Percentiles rank a stretch among this genome's conserved stretches.
Evolutionary conservation across 495 filamentous ascomycete genomes (phyloP).

Genomic region (Aspergillus conjunctus): DNA sequence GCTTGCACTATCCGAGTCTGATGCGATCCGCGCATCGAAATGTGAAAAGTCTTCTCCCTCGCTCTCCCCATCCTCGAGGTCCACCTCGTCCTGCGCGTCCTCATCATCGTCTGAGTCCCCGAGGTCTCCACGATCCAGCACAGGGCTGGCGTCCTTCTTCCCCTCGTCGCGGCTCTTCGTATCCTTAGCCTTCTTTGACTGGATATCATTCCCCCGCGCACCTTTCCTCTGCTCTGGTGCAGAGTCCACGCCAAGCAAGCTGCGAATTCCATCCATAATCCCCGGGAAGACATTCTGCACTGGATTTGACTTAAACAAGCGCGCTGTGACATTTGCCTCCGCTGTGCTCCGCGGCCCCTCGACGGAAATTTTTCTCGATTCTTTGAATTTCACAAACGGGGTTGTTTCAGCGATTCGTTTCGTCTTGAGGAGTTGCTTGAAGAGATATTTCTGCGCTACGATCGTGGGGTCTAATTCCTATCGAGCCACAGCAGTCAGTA

Average conservation of each 20-base stretch:
- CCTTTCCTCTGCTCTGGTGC: conserved; percentile 31
- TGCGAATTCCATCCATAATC: conserved; percentile 63
- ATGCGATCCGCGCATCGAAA: conserved; percentile 58
- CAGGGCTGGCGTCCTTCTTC: not conserved
- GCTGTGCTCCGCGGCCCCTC: conserved; percentile 52
- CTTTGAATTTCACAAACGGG: conserved; percentile 44
- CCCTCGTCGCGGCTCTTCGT: conserved; percentile 8
- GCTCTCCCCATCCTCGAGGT: conserved; percentile 43
- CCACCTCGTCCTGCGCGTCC: conserved; percentile 23
- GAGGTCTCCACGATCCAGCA: not conserved
- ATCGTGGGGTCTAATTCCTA: conserved; percentile 64
- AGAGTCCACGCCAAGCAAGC: conserved; percentile 59
- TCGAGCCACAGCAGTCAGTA: not conserved
- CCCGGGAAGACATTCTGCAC: conserved; percentile 69
- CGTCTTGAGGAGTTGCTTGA: conserved; percentile 71
- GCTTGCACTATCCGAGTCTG: conserved; percentile 40
- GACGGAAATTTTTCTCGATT: conserved; percentile 34
- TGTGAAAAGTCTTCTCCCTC: conserved; percentile 46
- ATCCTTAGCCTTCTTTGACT: conserved; percentile 16
- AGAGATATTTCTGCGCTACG: conserved; percentile 69
- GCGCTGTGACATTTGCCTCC: conserved; percentile 74
- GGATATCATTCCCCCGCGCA: conserved; percentile 19
- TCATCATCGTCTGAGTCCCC: not conserved
- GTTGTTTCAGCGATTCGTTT: conserved; percentile 65
- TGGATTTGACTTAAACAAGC: conserved; percentile 73